phyloP scores from a whole-genome alignment of 805 yeast species.

The Kodamaea nitidulidarum region DNA sequence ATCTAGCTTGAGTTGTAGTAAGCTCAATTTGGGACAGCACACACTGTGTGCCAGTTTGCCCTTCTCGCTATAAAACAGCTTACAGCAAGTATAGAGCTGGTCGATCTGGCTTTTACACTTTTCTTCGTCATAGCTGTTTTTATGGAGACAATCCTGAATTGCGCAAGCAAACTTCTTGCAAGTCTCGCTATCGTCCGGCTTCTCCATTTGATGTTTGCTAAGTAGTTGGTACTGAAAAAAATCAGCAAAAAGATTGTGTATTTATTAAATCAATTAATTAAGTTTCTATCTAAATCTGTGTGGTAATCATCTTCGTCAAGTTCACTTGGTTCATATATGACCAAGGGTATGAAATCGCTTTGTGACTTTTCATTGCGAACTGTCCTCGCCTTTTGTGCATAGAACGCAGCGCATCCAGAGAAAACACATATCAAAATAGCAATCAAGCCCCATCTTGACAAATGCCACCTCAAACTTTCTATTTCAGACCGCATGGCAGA shows the following conservation, averaged over 20 bases:
- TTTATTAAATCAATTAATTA: constrained; percentile 6
- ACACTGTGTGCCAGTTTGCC: constrained; percentile 60
- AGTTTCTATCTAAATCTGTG: constrained; percentile 45
- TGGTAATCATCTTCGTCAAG: constrained; percentile 53
- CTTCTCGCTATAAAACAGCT: constrained; percentile 53
- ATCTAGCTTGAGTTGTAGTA: constrained; percentile 59
- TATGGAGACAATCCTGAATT: constrained; percentile 72
- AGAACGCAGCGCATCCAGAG: constrained; percentile 48
- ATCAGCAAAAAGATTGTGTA: constrained; percentile 1
- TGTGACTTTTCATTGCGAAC: constrained; percentile 20
- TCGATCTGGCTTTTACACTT: constrained; percentile 70
- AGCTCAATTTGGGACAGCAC: constrained; percentile 73
- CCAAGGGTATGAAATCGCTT: constrained; percentile 40
- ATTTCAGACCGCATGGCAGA: constrained; percentile 82
- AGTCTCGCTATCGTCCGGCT: constrained; percentile 16
- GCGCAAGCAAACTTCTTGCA: constrained; percentile 82
- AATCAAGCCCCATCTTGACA: constrained; percentile 81
- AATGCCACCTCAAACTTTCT: constrained; percentile 88
- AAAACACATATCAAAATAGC: constrained; percentile 67
- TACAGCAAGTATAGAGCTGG: constrained; percentile 71
- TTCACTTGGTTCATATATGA: constrained; percentile 45
- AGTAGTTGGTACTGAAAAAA: not conserved
- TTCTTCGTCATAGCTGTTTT: constrained; percentile 63
- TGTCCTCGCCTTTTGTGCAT: constrained; percentile 36
- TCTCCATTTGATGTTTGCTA: not conserved